phyloP scores from a whole-genome alignment of 352 stramenopile species.

The Globisporangium paroecandrum region DNA sequence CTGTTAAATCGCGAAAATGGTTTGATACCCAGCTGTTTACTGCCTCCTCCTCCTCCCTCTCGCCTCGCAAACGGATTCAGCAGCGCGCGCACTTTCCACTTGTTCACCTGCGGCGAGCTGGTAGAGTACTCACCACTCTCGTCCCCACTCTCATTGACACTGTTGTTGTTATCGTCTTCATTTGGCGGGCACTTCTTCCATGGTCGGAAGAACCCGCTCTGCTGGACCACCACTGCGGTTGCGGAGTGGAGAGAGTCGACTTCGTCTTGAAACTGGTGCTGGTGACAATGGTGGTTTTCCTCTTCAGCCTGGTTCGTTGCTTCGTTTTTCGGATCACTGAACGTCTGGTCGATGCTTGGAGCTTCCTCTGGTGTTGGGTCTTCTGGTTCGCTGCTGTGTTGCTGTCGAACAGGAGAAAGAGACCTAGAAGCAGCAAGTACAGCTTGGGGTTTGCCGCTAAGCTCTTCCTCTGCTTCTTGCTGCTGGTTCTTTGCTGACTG shows the following conservation, averaged over 20 bases:
- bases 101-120: conserved; percentile 31
- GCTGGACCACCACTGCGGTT: conserved; percentile 8
- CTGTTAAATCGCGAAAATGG: not conserved
- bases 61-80: conserved; percentile 69
- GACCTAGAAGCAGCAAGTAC: not conserved
- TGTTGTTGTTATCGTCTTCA: conserved; percentile 24
- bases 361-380: not conserved
- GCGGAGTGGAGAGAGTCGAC: not conserved
- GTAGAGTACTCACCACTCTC: not conserved
- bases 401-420: not conserved
- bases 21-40: not conserved
- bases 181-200: conserved; percentile 42
- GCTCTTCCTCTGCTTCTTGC: conserved; percentile 17
- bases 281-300: conserved; percentile 9
- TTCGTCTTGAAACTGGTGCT: conserved; percentile 25
- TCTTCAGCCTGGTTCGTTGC: conserved; percentile 16
- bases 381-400: not conserved
- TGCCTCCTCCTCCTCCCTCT: not conserved
- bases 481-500: conserved; percentile 24
- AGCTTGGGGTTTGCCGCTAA: not conserved
- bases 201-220: conserved; percentile 46
- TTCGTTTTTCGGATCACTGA: not conserved
- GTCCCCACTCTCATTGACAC: conserved; percentile 5
- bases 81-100: conserved; percentile 70
- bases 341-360: conserved; percentile 6